These are phyloP conservation scores for Triticum aestivum DNA, from an alignment of 176 grass and related monocot genomes.

Conservation along the genomic window DNA sequence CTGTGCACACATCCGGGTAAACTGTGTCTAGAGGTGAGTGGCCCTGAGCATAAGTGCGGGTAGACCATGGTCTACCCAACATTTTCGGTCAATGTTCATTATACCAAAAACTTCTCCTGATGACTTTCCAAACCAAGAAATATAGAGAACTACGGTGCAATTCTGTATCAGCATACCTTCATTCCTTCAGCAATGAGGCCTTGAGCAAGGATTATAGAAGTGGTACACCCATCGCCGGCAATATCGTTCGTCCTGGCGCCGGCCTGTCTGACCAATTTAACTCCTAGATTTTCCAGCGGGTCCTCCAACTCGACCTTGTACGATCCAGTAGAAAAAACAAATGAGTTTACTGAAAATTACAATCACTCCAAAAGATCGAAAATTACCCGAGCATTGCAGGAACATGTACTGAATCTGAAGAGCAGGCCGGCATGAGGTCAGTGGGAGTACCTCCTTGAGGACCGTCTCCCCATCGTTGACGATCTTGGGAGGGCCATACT, in stretches of 20 bases:
- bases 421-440: neutral
- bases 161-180: conserved; percentile 45
- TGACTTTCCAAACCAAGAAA: neutral
- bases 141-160: neutral
- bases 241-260: conserved; percentile 82
- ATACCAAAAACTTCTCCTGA: neutral
- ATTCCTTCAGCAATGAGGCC: conserved; percentile 92
- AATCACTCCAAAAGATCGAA: neutral
- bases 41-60: no score
- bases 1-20: no score
- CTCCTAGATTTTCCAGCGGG: conserved; percentile 90
- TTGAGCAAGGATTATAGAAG: conserved; percentile 89
- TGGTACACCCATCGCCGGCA: conserved; percentile 93
- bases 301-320: conserved; percentile 90
- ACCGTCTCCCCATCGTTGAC: conserved; percentile 94
- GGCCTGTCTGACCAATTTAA: conserved; percentile 89
- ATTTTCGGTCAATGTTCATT: neutral
- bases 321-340: neutral
- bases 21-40: no score
- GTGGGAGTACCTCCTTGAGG: conserved; percentile 71
- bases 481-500: conserved; percentile 94
- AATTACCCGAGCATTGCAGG: neutral
- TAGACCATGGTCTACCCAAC: no score
- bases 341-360: neutral
- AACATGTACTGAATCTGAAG: neutral